Evolutionary conservation across 306 rosid genomes (phyloP).

Genomic region (Senna tora): DNA sequence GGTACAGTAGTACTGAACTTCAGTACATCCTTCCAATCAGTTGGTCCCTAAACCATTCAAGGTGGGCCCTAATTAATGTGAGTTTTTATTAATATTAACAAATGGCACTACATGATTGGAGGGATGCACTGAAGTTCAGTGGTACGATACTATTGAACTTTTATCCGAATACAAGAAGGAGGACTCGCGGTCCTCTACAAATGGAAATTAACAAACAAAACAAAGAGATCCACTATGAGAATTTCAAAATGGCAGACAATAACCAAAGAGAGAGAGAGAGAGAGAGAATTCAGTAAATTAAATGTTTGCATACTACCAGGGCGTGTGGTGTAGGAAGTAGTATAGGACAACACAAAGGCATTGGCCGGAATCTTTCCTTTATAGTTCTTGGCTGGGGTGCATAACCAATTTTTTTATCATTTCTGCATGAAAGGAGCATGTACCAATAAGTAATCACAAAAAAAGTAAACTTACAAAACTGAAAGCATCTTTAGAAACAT

Average conservation of each 20-base stretch:
- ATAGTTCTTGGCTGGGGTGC: slow-evolving; percentile 51
- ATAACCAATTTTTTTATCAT: slow-evolving; percentile 58
- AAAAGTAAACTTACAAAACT: neutral
- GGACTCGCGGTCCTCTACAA: no score
- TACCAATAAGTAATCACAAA: neutral
- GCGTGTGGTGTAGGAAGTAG: slow-evolving; percentile 97
- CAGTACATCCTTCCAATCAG: no score
- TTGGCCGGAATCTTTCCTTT: slow-evolving; percentile 83
- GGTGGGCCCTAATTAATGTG: no score
- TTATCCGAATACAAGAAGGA: no score
- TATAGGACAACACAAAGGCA: slow-evolving; percentile 93
- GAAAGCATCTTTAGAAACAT: neutral
- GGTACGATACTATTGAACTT: no score
- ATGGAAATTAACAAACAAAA: no score
- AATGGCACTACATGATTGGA: no score
- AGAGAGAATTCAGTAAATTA: slow-evolving; percentile 28
- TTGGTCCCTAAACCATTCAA: no score
- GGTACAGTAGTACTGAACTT: no score
- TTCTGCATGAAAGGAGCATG: slow-evolving; percentile 58
- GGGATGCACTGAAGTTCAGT: no score
- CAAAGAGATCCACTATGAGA: slow-evolving; percentile 2
- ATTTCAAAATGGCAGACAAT: slow-evolving; percentile 13
- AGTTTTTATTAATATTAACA: no score
- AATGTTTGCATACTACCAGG: slow-evolving; percentile 57
- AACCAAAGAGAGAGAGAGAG: slow-evolving; percentile 30